Evolutionary conservation across 164 flowering plant species (phyloP), one percentile per base, ranked within the genome.

Genomic region (Umbilicus rupestris): DNA sequence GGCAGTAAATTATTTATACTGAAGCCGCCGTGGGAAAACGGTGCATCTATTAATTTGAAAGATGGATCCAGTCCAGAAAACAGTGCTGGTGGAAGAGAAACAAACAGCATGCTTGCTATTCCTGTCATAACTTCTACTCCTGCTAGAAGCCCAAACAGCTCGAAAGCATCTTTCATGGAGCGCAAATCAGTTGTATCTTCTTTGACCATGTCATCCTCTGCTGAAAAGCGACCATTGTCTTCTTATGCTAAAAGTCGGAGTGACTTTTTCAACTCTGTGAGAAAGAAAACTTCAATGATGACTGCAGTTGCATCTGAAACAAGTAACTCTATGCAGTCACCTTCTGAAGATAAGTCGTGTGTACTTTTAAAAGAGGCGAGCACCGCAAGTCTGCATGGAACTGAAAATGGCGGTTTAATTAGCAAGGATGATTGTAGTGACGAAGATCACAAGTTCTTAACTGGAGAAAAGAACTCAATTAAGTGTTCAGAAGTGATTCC

Each of bases 251-350:
- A 79, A 78, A 87, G 92, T 77, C 82, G 98, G 59, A 82, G 69
- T 78, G 97, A 85, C 52, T 93, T 93, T 69, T 93, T 90, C 69
- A 89, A 87, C 73, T 79, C 78, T 30, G 71, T 93, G 74, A 87
- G 92, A 80, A 85, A 80, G 80, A 87, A 93, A 71, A 80, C 80
- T 55, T 74, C 81, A 14, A 39, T 55, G 19, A 77, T 68, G 65
- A 29, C 69, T 31, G 68, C 85, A 39, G 67, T 63, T 41, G 63
- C 55, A 33, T 46, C 79, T 12, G 82, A 79, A 71, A 70, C 86
- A 19, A 69, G 78, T 58, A 29, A 78, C 69, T 58, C 57, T 66
- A 66, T 69, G 26, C 73, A 79, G 10, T 72, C 84, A 39, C 64
- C 74, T 11, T 45, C 68, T 39, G 45, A 22, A 44, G 85, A 76